These are phyloP conservation scores for Blastocystis sp. DNA, from an alignment of 352 stramenopile species.

Conservation along the genomic window DNA sequence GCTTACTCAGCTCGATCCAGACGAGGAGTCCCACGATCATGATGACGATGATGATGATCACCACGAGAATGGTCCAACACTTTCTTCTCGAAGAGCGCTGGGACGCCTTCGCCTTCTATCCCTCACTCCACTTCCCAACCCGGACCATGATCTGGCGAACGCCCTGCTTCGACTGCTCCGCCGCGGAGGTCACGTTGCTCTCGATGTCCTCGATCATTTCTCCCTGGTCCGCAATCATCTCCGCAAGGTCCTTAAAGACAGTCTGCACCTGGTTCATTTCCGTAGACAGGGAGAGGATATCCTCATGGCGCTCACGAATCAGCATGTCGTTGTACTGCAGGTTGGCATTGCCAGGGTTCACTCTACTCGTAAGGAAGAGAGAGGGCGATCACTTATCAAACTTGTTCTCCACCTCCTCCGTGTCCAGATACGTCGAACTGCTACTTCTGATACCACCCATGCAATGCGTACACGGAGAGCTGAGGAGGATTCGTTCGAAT, in stretches of 20 bases:
- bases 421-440: slow-evolving; percentile 60
- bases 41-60: slow-evolving; percentile 57
- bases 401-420: slow-evolving; percentile 67
- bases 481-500: slow-evolving; percentile 51
- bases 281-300: slow-evolving; percentile 54
- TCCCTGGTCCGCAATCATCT: slow-evolving; percentile 64
- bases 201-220: slow-evolving; percentile 69
- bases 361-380: neutral
- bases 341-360: slow-evolving; percentile 61
- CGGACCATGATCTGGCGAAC: slow-evolving; percentile 48
- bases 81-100: slow-evolving; percentile 42
- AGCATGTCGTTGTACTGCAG: slow-evolving; percentile 68
- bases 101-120: slow-evolving; percentile 37
- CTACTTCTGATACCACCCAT: neutral
- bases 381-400: slow-evolving; percentile 15
- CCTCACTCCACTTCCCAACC: neutral
- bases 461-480: neutral
- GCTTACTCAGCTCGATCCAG: slow-evolving; percentile 24
- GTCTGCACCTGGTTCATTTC: slow-evolving; percentile 68
- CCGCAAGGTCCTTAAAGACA: slow-evolving; percentile 50
- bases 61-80: slow-evolving; percentile 54
- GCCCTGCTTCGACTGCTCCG: slow-evolving; percentile 66
- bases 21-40: slow-evolving; percentile 30
- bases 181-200: slow-evolving; percentile 49
- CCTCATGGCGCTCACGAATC: slow-evolving; percentile 66